Evolutionary conservation across 2,329 filamentous ascomycete genomes (phyloP), one percentile per base, ranked within the genome.

Genomic region (Xylariaceae sp.): DNA sequence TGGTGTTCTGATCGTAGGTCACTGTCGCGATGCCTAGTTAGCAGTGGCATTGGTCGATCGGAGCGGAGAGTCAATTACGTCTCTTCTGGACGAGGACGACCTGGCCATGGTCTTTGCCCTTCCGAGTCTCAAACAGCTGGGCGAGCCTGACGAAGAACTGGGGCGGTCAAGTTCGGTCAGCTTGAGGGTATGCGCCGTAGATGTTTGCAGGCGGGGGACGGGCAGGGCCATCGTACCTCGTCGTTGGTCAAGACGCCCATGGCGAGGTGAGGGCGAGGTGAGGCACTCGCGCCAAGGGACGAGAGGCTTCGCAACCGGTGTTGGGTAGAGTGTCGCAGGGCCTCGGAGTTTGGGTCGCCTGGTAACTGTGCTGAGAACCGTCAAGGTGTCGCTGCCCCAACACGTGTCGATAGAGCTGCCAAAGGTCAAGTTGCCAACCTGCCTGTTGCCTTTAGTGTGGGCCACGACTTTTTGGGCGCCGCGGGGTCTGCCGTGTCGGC

Each of bases 31-130:
- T 7, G 22, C 4, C 34, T 4, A 13, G 13, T 38, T 9, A 14
- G 34, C 13, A 38, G 34, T 10, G 34, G 34, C 34, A 38, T 38
- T 38, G 34, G 34, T 38, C 16, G 13, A 10, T 38, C 34, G 34
- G 34, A 16, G 34, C 13, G 16, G 34, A 4, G 34, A 5, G 13
- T 5, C 4, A 9, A 14, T 38, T 77, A 89, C 87, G 71, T 72
- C 88, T 80, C 69, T 93, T 93, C 67, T 95, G 89, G 47, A 82
- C 86, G 53, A 95, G 75, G 69, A 82, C 86, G 59, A 95, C 76
- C 46, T 84, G 83, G 62, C 88, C 88, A 70, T 90, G 86, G 63
- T 87, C 81, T 68, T 85, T 85, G 64, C 81, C 77, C 65, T 86
- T 86, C 56, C 81, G 81, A 58, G 78, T 70, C 56, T 82, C 77